Percentiles rank a stretch among this genome's conserved stretches.
Conservation (phyloP, 2,329 filamentous ascomycete species). For the Dactylellina sp. region DNA sequence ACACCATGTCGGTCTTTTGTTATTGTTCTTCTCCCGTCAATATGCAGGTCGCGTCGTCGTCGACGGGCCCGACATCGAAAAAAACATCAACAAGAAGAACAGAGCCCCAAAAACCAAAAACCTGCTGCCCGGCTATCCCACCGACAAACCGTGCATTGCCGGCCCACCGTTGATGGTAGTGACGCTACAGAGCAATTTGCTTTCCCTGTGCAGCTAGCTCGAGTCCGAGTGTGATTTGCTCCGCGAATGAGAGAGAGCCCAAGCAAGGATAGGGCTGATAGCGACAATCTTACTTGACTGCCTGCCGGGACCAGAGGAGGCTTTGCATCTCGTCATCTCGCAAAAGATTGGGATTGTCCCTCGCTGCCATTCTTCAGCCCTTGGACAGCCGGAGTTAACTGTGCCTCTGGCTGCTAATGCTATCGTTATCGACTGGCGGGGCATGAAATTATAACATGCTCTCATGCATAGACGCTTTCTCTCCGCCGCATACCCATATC, state of each 20-base stretch:
- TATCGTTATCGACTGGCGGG: conserved; percentile 42
- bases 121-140: conserved; percentile 21
- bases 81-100: conserved; percentile 22
- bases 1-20: too few species aligned
- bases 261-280: conserved; percentile 54
- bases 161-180: conserved; percentile 31
- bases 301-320: conserved; percentile 20
- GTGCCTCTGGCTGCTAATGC: not conserved
- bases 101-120: too few species aligned
- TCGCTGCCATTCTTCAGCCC: not conserved
- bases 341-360: not conserved
- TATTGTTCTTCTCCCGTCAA: conserved; percentile 3
- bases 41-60: not conserved
- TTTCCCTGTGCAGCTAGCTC: conserved; percentile 54
- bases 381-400: not conserved
- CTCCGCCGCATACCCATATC: too few species aligned
- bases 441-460: conserved; percentile 18
- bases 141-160: conserved; percentile 53
- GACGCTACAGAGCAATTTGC: conserved; percentile 41
- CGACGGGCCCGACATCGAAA: not conserved
- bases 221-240: conserved; percentile 18
- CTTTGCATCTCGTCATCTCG: conserved; percentile 45
- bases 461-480: not conserved
- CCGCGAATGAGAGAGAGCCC: conserved; percentile 22
- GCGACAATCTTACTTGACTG: conserved; percentile 42